Base-by-base conservation (phyloP, 768 basidiomycete species). In the Suillus tomentosus region DNA sequence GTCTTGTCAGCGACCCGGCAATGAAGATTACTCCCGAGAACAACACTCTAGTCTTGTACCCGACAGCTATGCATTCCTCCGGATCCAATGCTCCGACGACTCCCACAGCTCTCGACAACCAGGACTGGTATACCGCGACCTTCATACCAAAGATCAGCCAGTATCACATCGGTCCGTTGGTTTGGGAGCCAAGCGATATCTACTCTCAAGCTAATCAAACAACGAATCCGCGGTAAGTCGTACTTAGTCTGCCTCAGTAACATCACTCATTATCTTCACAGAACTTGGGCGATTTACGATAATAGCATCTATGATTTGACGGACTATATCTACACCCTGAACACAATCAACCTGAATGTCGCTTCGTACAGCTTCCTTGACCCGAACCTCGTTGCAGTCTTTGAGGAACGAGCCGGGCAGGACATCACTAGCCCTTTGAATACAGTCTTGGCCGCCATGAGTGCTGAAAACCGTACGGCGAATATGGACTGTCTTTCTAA, bases 321-420 rank as follows among this genome's bases (percentile, higher is more conserved):
- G 13, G 86, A 90, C 74, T 91, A 91, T 71, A 78, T 90, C 67
- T 81, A 85, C 70, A 90, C 89, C 0, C 70, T 83, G 68, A 66
- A 72, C n/a, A 77, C 76, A 45, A 81, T 82, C 62, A 78, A 76
- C 51, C 78, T 76, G 57, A 78, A 78, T 24, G 72, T 77, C 42
- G 71, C 80, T 6, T 69, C 78, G 61, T 89, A 85, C 77, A 53
- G 71, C 22, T 91, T 88, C 78, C 67, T 91, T 27, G 79, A 88
- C 65, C 50, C 70, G 14, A 69, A 73, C 62, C 71, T 91, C 56
- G 80, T 84, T 8, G 68, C 76, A 40, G 71, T 88, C 5, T 90
- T 87, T 74, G 78, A 84, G 71, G 80, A 87, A 64, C 79, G 81
- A 59, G 77, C 87, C 10, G 89, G 89, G 5, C 79, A 82, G 63